Base-by-base conservation (phyloP, 768 basidiomycete species). In the Agaricus sinodeliciosus region DNA sequence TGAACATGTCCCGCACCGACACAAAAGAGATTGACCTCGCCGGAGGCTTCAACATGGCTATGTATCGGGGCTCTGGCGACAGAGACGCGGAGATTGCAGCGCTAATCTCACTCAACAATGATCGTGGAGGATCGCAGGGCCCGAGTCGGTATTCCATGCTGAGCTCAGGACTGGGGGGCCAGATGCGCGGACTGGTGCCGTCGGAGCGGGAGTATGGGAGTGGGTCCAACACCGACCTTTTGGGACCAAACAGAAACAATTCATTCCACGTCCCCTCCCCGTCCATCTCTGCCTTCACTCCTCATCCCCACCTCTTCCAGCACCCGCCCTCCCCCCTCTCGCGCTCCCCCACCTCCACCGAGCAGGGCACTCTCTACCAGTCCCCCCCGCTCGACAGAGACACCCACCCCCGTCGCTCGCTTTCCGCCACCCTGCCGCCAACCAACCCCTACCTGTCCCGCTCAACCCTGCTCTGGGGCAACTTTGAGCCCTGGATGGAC, bases 401-500 rank as follows among this genome's bases (percentile, higher is more conserved):
- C 61, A 39, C 58, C 58, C 54, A 66, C 53, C 63, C 65, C 56
- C 69, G 66, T 55, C 66, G 59, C 62, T 34, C 52, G 57, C 57
- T 49, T 16, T 37, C 47, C 5, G 42, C 61, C 62, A 28, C 26
- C 34, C 63, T 56, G 39, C 57, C 59, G 44, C 57, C 66, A 49
- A 18, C 63, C 51, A 61, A 51, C 54, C 58, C 60, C 46, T 54
- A 57, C 56, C 52, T 71, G 34, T 67, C 75, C 44, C 78, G 79
- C 64, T 78, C 77, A 55, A 87, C 89, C 39, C 80, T 92, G 59
- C 89, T 82, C 77, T 90, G 94, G 82, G 82, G 84, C 58, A 87
- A 90, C 62, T 80, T 95, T 50, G 93, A 95, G 68, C 83, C 86
- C 59, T 95, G 93, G 93, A 94, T 95, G 94, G 91, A 94, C 71